Base-by-base conservation (phyloP, 2,329 filamentous ascomycete species). In the Pseudocercospora musae region DNA sequence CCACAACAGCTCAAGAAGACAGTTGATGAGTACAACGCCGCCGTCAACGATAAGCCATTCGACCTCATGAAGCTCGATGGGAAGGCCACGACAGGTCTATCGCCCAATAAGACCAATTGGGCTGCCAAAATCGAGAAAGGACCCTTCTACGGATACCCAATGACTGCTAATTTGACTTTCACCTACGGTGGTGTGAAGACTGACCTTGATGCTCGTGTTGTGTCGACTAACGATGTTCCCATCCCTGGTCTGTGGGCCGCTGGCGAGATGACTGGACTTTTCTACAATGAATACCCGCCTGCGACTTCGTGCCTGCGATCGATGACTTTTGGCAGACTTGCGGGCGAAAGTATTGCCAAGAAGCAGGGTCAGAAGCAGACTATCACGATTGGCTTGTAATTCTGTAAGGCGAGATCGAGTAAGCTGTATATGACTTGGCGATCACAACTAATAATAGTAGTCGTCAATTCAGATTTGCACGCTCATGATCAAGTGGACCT, bases 61-160 rank as follows among this genome's bases (percentile, higher is more conserved):
- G 72, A 79, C 60, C 66, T 79, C 25, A 77, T 79, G 76, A 75
- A 74, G 62, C 71, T 79, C 5, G 76, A 78, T 57, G 75, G 75
- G 4, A 79, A 79, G 62, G 70, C 74, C 0, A 78, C 76, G 0
- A 74, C 63, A 2, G 77, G 76, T 3, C 68, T 79, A 4, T 70
- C 65, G 21, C 73, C 74, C 1, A 74, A 77, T 58, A 77, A 78
- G 67, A 75, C 72, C 0, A 79, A 78, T 37, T 79, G 77, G 77
- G 77, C 77, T n/a, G 73, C 73, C 37, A 74, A 73, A 18, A 78
- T 78, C 54, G 68, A 66, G 18, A 75, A 72, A 46, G 65, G 72
- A 1, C 77, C 76, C 0, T 78, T 75, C 62, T 78, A 76, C 59
- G 77, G 75, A n/a, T 78, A 72, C 42, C 70, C 69, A 0, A 66